Percentiles rank a stretch among this genome's conserved stretches.
These are phyloP conservation scores for Acrodontium crateriforme DNA, from an alignment of 2,329 filamentous ascomycete species.

Conservation along the genomic window DNA sequence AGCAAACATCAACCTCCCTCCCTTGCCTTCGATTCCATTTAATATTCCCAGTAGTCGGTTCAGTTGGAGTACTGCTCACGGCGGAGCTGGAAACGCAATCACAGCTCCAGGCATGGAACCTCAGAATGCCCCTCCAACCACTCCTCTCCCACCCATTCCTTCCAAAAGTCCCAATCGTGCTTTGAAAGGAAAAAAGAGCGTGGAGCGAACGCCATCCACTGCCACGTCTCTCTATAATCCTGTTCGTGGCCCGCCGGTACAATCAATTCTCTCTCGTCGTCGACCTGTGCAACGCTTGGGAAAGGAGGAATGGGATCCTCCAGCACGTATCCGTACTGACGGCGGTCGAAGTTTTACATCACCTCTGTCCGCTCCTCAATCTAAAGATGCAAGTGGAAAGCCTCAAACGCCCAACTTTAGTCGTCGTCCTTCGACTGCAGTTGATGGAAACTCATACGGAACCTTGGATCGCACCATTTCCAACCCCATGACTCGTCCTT, in stretches of 20 bases:
- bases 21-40: constrained; percentile 1
- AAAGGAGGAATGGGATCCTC: constrained; percentile 13
- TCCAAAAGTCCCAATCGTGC: too few species aligned
- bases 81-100: too few species aligned
- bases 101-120: constrained; percentile 20
- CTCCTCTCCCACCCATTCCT: constrained; percentile 24
- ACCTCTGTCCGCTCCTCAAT: constrained; percentile 1
- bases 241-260: constrained; percentile 8
- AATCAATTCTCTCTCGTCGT: constrained; percentile 21
- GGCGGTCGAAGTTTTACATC: constrained; percentile 3
- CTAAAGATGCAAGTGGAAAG: not conserved
- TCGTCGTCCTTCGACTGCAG: too few species aligned
- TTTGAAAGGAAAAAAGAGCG: constrained; percentile 1
- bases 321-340: constrained; percentile 8
- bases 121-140: constrained; percentile 30
- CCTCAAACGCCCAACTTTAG: too few species aligned
- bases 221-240: too few species aligned
- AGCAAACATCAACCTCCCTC: constrained; percentile 6
- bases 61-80: constrained; percentile 32
- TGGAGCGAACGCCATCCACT: not conserved
- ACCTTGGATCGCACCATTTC: not conserved
- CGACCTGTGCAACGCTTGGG: constrained; percentile 19
- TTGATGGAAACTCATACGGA: too few species aligned
- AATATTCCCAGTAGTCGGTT: constrained; percentile 21
- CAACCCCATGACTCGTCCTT: not conserved